Base-by-base conservation (phyloP, 2,329 filamentous ascomycete genomes). In the Cryphonectria radicalis region DNA sequence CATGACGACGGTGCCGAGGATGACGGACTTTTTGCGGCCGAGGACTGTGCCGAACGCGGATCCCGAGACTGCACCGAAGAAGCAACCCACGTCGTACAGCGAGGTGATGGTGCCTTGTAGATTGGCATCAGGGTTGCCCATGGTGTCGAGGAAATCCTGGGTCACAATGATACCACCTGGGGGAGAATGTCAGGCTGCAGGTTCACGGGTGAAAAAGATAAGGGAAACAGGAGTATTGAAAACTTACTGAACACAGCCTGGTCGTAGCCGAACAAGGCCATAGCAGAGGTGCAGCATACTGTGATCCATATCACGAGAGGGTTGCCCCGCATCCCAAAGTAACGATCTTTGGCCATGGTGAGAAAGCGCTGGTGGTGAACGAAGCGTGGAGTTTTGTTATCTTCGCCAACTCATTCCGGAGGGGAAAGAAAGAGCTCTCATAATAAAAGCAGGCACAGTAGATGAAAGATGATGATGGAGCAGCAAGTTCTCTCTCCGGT, bases 11-110 rank as follows among this genome's bases (percentile, higher is more conserved):
- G 63, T 55, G 35, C 37, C 25, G 32, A 70, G 2, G 22, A 69
- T 62, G 28, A 72, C 66, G 8, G 65, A 67, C 28, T 28, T 60
- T 10, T 40, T 63, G 11, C 69, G 65, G 22, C 69, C 66, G 17
- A 68, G 22, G 6, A 19, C 42, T 50, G 57, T 59, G 35, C 69
- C 69, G 32, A 63, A 37, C 1, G 50, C 55, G 25, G 59, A 79
- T 63, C 78, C 79, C 53, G 78, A 77, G 32, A 79, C 75, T 14
- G 75, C 75, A 7, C 76, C 74, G 43, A 46, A 46, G 68, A 68
- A 67, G 57, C 46, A 67, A 25, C 68, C 64, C 3, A 66, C 59
- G 25, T 73, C 63, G 62, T 71, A 66, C 17, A 68, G 57, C 4
- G 69, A 59, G 17, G 66, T 68, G 57, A 68, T 25, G 4, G 66